phyloP scores from a whole-genome alignment of 495 filamentous ascomycete species.

The Paragyromitra xinjiangensis region DNA sequence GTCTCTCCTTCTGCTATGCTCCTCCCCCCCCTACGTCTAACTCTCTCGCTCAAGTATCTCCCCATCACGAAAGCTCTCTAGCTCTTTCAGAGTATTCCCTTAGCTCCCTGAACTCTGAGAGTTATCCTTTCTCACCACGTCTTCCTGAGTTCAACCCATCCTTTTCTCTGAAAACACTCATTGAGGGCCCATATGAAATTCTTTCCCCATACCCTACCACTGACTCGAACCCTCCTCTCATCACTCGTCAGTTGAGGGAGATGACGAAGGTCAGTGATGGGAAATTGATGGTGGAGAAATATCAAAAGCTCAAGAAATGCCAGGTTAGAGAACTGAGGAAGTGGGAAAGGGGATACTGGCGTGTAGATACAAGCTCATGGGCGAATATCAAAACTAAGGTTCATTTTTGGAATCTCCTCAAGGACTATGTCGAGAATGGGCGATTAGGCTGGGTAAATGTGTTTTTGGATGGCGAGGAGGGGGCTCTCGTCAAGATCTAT shows the following conservation, averaged over 20 bases:
- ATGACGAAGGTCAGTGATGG: conserved; percentile 40
- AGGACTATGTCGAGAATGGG: conserved; percentile 44
- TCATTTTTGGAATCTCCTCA: conserved; percentile 50
- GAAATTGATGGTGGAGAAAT: conserved; percentile 35
- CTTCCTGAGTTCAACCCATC: conserved; percentile 21
- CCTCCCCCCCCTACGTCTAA: conserved; percentile 26
- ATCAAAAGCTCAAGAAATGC: conserved; percentile 43
- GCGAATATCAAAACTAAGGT: conserved; percentile 35
- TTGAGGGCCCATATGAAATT: conserved; percentile 40
- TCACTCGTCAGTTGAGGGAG: conserved; percentile 35
- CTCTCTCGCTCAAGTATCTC: conserved; percentile 27
- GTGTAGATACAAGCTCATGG: conserved; percentile 51
- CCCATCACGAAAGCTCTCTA: conserved; percentile 12
- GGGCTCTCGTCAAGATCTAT: conserved; percentile 48
- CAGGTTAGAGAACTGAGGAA: conserved; percentile 46
- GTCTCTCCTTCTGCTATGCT: conserved; percentile 44
- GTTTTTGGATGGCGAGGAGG: conserved; percentile 38
- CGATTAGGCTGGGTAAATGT: conserved; percentile 46
- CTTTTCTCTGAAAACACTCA: conserved; percentile 41
- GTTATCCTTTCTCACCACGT: conserved; percentile 14
- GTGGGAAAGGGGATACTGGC: conserved; percentile 53
- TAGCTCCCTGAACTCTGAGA: conserved; percentile 35
- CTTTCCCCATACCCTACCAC: conserved; percentile 44
- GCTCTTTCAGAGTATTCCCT: conserved; percentile 33
- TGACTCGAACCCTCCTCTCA: conserved; percentile 39